phyloP scores from a whole-genome alignment of 192 early-diverging fungal species.

The Globomyces pollinis-pini region DNA sequence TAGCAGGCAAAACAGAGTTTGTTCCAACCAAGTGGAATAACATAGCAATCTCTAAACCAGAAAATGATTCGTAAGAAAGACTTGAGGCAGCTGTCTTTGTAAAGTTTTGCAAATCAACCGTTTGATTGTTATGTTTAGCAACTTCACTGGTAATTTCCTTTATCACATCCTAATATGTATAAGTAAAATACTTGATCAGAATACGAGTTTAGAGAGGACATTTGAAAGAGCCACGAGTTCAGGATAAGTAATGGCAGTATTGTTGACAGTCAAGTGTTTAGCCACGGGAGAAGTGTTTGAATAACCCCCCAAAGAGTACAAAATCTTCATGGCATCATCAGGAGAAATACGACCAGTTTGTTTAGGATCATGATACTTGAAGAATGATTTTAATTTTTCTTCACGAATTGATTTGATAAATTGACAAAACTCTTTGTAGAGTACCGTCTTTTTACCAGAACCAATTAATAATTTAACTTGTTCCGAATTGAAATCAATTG shows the following conservation, averaged over 20 bases:
- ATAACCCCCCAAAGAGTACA: slow-evolving; percentile 56
- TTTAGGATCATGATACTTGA: slow-evolving; percentile 62
- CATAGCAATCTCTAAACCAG: slow-evolving; percentile 36
- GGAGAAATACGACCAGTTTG: slow-evolving; percentile 52
- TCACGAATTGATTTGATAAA: slow-evolving; percentile 61
- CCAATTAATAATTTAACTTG: slow-evolving; percentile 66
- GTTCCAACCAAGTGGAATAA: slow-evolving; percentile 31
- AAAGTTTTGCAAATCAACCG: background rate
- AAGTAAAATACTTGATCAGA: too few relatives aligned
- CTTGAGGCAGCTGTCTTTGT: background rate
- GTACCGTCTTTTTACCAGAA: slow-evolving; percentile 45
- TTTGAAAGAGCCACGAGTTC: slow-evolving; percentile 35
- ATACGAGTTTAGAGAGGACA: slow-evolving; percentile 12
- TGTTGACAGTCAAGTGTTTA: slow-evolving; percentile 52
- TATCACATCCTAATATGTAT: slow-evolving; percentile 2
- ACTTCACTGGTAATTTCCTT: background rate
- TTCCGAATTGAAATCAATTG: slow-evolving; percentile 63
- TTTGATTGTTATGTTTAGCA: background rate
- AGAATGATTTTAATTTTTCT: slow-evolving; percentile 63
- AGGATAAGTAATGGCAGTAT: slow-evolving; percentile 58
- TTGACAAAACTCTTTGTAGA: slow-evolving; percentile 64
- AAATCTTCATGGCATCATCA: slow-evolving; percentile 52
- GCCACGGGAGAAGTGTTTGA: slow-evolving; percentile 57
- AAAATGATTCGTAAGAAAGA: slow-evolving; percentile 15
- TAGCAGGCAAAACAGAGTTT: slow-evolving; percentile 14